Conservation (phyloP, 257 asterid genomes). For the Lithospermum erythrorhizon region DNA sequence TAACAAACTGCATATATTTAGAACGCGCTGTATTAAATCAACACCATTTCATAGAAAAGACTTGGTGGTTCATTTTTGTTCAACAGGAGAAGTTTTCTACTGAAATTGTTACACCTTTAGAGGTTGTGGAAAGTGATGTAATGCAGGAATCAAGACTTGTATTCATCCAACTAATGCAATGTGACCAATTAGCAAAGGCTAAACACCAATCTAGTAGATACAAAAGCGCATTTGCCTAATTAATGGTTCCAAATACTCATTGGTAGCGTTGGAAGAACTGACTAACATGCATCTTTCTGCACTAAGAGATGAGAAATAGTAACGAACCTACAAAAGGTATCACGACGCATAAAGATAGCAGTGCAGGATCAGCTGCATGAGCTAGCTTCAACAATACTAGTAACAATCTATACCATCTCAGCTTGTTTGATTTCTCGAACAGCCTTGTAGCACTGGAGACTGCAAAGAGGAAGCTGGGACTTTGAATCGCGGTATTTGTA, state of each 20-base stretch:
- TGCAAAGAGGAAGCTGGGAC: conserved; percentile 88
- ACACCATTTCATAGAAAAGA: too few relatives aligned
- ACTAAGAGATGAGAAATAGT: background rate
- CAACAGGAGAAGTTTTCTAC: too few relatives aligned
- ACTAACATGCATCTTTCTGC: background rate
- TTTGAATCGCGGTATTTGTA: conserved; percentile 92
- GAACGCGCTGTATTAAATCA: background rate
- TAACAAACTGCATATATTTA: background rate
- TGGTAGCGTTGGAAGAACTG: too few relatives aligned
- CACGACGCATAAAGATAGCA: background rate
- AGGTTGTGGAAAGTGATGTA: too few relatives aligned
- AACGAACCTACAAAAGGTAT: background rate
- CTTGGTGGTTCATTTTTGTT: too few relatives aligned
- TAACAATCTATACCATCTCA: conserved; percentile 13
- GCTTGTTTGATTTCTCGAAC: conserved; percentile 32
- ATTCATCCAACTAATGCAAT: too few relatives aligned
- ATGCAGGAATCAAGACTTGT: too few relatives aligned
- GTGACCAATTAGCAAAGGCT: too few relatives aligned
- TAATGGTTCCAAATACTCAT: too few relatives aligned
- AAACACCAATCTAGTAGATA: too few relatives aligned
- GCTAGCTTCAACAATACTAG: background rate
- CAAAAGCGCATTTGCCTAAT: too few relatives aligned
- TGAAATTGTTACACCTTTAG: too few relatives aligned
- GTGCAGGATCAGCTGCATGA: background rate
- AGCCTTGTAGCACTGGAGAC: conserved; percentile 90